Base-by-base conservation (phyloP, 495 filamentous ascomycete species). In the Darksidea phi region DNA sequence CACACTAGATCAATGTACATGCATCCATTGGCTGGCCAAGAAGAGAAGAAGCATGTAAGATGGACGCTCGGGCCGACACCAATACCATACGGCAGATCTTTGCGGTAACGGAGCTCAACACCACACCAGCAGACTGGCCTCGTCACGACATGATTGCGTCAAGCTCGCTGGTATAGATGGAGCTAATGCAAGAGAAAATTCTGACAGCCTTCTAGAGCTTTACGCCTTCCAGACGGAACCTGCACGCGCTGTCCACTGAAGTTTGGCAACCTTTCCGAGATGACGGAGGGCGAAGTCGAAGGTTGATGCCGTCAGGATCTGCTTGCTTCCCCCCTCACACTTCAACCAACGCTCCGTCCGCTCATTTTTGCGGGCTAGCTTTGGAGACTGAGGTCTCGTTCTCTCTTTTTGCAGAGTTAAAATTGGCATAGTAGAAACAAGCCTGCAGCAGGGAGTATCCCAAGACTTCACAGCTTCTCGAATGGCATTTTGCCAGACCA, bases 141-240 rank as follows among this genome's bases (percentile, higher is more conserved):
- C 25, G 3, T 46, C 24, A 18, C 32, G 18, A 15, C 25, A 20
- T 12, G 6, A 54, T 15, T 38, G 23, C 15, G 20, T 38, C 52
- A 25, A 55, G 8, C 24, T 21, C 17, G 43, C 21, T 24, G 5
- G 52, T 6, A 7, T 46, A 24, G 8, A 23, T 2, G 10, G 36
- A 13, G 11, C 52, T 55, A 45, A 46, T 55, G 50, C n/a, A 41
- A 54, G 32, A 54, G 36, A 42, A 32, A 32, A 51, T 51, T 51
- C 23, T 15, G 1, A 28, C 20, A 26, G 5, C 17, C 17, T 38
- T 37, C 24, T 53, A 53, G 50, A n/a, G 50, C 13, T 37, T 53
- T 41, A 41, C 28, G 1, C 13, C 4, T 20, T 41, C n/a, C 18
- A 20, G 26, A 18, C 28, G 12, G 46, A 53, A 37, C 28, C 26